Evolutionary conservation across 2,329 filamentous ascomycete genomes (phyloP), one percentile per base, ranked within the genome.

Genomic region (Sporothrix variecibatus): DNA sequence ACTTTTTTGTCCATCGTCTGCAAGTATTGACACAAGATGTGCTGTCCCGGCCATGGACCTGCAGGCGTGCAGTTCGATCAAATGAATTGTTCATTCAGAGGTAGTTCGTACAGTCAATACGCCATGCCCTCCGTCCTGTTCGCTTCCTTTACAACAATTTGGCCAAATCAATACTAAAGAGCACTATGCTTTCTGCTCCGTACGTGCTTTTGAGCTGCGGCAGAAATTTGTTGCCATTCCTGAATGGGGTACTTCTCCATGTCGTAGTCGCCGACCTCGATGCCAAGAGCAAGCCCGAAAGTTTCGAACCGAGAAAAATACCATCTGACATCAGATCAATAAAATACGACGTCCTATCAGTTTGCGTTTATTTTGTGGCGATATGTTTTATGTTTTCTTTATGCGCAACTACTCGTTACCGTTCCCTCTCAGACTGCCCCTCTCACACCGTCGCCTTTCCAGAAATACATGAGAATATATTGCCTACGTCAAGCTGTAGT

Each of bases 401-500:
- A 2, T 23, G 3, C 5, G n/a, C 11, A 26, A 3, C 46, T 15
- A 15, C 31, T 9, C 51, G 23, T 15, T 28, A 15, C 26, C 23
- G 11, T 56, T 23, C 31, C 65, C 65, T 43, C 15, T 34, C 34
- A 8, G 34, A 34, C 8, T 34, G 34, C 34, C 34, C 34, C 17
- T 26, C 26, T n/a, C 15, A 20, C 15, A 15, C 65, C 43, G 26
- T n/a, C 26, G 3, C 28, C 26, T 51, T 28, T 31, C 49, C n/a
- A 17, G 49, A 40, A 53, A 38, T 38, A 56, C 49, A 53, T 70
- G 31, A 49, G 31, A 53, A 38, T 38, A 56, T n/a, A 53, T 70
- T 51, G 67, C 49, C 49, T 70, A 69, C 46, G 17, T 56, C 49
- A 70, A 51, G 46, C 17, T 38, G 67, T 49, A 40, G 67, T 56